These are phyloP conservation scores for Parathielavia hyrcaniae DNA, from an alignment of 495 filamentous ascomycete species.

Conservation along the genomic window DNA sequence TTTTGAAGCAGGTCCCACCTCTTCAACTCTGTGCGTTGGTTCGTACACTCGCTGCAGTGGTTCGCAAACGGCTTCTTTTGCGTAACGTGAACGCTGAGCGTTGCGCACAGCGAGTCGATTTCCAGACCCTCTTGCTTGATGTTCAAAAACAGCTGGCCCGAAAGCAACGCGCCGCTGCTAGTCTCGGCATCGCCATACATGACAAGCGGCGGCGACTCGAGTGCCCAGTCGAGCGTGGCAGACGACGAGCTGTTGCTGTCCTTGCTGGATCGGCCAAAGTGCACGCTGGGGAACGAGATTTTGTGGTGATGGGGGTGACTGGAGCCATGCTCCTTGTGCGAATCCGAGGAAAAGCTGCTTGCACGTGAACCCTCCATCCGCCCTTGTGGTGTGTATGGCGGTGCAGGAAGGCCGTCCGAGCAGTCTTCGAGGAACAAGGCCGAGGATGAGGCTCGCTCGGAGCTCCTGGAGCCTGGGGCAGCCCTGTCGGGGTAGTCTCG, in stretches of 20 bases:
- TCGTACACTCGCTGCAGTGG: slow-evolving; percentile 71
- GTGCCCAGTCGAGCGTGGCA: slow-evolving; percentile 64
- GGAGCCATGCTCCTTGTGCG: slow-evolving; percentile 27
- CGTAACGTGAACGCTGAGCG: slow-evolving; percentile 56
- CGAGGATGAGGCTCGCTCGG: slow-evolving; percentile 30
- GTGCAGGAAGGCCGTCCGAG: slow-evolving; percentile 25
- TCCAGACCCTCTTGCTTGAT: slow-evolving; percentile 58
- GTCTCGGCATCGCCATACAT: slow-evolving; percentile 68
- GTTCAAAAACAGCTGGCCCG: slow-evolving; percentile 70
- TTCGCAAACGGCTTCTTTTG: slow-evolving; percentile 71
- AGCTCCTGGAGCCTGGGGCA: slow-evolving; percentile 25
- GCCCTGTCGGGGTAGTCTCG: slow-evolving; percentile 24
- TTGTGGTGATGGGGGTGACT: slow-evolving; percentile 42
- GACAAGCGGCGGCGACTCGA: slow-evolving; percentile 86
- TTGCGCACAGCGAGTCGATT: slow-evolving; percentile 65
- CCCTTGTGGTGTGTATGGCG: slow-evolving; percentile 15
- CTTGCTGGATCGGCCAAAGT: slow-evolving; percentile 44
- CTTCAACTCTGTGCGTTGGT: slow-evolving; percentile 62
- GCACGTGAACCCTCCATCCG: slow-evolving; percentile 32
- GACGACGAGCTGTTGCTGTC: slow-evolving; percentile 35
- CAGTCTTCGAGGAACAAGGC: slow-evolving; percentile 33
- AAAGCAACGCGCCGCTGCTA: slow-evolving; percentile 82
- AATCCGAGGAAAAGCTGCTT: slow-evolving; percentile 27
- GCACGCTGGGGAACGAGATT: slow-evolving; percentile 43
- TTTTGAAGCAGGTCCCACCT: slow-evolving; percentile 73